Conservation (phyloP, 805 yeast genomes). For the Candida qinlingensis region DNA sequence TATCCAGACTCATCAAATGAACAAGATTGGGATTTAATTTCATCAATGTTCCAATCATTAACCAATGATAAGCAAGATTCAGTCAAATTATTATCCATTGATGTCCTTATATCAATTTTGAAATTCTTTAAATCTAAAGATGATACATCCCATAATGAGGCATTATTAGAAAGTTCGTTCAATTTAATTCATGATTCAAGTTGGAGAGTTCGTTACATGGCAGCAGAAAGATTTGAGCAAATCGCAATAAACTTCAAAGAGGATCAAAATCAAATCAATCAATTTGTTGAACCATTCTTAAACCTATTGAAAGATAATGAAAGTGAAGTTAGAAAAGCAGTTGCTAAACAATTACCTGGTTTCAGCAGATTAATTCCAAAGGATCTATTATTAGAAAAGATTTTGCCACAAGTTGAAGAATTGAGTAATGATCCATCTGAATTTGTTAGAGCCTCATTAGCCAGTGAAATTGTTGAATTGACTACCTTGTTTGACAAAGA, state of each 20-base stretch:
- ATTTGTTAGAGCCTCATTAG: slow-evolving; percentile 88
- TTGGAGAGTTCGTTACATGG: slow-evolving; percentile 98
- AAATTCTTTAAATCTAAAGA: slow-evolving; percentile 55
- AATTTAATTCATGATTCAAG: slow-evolving; percentile 80
- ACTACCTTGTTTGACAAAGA: slow-evolving; percentile 85
- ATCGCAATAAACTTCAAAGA: slow-evolving; percentile 62
- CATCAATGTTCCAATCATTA: slow-evolving; percentile 75
- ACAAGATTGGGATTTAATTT: slow-evolving; percentile 70
- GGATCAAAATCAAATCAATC: slow-evolving; percentile 46
- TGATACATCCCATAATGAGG: slow-evolving; percentile 55
- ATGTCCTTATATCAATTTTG: slow-evolving; percentile 78
- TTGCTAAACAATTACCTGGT: slow-evolving; percentile 85
- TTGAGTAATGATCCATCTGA: slow-evolving; percentile 89
- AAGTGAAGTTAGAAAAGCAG: slow-evolving; percentile 94
- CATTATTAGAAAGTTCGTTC: slow-evolving; percentile 58
- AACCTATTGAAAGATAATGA: slow-evolving; percentile 83
- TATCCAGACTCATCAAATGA: slow-evolving; percentile 41
- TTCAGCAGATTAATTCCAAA: slow-evolving; percentile 52
- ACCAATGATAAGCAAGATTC: slow-evolving; percentile 90
- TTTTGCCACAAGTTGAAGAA: slow-evolving; percentile 78
- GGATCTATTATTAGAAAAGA: slow-evolving; percentile 54
- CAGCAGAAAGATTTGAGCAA: slow-evolving; percentile 85
- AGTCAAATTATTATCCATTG: slow-evolving; percentile 85
- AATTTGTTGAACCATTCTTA: slow-evolving; percentile 57
- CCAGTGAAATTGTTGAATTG: slow-evolving; percentile 78